phyloP scores from a whole-genome alignment of 805 yeast species.

The Candida dajiaensis region DNA sequence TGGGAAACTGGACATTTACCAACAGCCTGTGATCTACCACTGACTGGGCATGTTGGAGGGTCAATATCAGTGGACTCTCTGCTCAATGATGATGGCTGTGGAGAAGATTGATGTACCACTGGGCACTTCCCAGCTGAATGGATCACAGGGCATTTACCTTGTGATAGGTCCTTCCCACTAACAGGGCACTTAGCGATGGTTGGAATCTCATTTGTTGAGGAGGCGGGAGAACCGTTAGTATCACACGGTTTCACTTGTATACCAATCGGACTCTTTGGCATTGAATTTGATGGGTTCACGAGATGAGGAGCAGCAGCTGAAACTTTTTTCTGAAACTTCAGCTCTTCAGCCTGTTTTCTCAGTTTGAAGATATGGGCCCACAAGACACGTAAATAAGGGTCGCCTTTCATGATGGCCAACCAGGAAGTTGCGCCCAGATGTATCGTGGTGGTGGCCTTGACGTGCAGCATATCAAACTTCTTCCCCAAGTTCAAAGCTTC shows the following conservation, averaged over 20 bases:
- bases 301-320: background rate
- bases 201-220: background rate
- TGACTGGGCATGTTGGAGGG: slow-evolving; percentile 18
- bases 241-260: background rate
- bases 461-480: slow-evolving; percentile 39
- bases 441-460: slow-evolving; percentile 35
- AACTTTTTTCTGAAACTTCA: slow-evolving; percentile 12
- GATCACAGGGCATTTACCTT: slow-evolving; percentile 24
- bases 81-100: background rate
- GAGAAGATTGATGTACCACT: slow-evolving; percentile 14
- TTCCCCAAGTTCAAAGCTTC: slow-evolving; percentile 32
- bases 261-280: background rate
- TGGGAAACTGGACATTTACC: slow-evolving; percentile 23
- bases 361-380: slow-evolving; percentile 45
- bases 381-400: slow-evolving; percentile 46
- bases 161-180: slow-evolving; percentile 10
- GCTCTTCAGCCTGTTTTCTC: slow-evolving; percentile 30
- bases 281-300: background rate
- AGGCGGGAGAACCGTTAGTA: background rate
- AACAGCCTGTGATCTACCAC: slow-evolving; percentile 9
- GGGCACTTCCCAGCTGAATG: slow-evolving; percentile 24
- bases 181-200: slow-evolving; percentile 9
- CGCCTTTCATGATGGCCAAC: slow-evolving; percentile 55
- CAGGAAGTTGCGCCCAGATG: slow-evolving; percentile 51
- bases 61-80: slow-evolving; percentile 13